Percentiles rank a stretch among this genome's conserved stretches.
Evolutionary conservation across 352 stramenopile species (phyloP).

Genomic region (Pythium volutum): DNA sequence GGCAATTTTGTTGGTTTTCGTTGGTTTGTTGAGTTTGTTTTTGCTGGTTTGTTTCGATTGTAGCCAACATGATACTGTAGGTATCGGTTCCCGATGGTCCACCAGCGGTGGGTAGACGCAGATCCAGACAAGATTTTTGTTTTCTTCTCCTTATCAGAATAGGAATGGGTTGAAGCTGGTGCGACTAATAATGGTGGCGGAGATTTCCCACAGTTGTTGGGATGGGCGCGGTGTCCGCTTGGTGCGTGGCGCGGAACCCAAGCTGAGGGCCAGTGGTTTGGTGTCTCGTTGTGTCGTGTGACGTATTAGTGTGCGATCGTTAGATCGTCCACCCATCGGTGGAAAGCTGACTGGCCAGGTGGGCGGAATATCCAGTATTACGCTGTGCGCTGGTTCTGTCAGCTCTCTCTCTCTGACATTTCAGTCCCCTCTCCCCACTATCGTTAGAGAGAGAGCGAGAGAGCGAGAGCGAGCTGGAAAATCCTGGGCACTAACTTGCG

Average conservation of each 20-base stretch:
- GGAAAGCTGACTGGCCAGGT: too few species aligned
- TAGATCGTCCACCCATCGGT: not conserved
- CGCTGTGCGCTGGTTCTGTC: too few species aligned
- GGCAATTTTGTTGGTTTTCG: not conserved
- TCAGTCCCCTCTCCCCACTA: not conserved
- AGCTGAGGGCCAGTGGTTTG: too few species aligned
- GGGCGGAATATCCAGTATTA: too few species aligned
- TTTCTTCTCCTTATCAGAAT: not conserved
- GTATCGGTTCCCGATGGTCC: not conserved
- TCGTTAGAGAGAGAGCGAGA: not conserved
- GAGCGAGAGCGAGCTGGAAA: not conserved
- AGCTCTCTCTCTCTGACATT: too few species aligned
- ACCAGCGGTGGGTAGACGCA: not conserved
- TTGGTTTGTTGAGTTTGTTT: not conserved
- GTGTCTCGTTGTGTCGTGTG: not conserved
- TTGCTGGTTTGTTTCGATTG: too few species aligned
- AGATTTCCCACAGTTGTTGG: not conserved
- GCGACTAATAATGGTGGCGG: not conserved
- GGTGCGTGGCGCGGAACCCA: slow-evolving; percentile 2
- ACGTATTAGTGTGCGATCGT: not conserved
- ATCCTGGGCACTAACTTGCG: not conserved
- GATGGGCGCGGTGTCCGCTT: not conserved
- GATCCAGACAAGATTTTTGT: too few species aligned
- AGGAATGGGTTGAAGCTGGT: not conserved
- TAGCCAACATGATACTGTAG: too few species aligned